Base-by-base conservation (phyloP, 139 green algal genomes). In the Chlorella sp. region DNA sequence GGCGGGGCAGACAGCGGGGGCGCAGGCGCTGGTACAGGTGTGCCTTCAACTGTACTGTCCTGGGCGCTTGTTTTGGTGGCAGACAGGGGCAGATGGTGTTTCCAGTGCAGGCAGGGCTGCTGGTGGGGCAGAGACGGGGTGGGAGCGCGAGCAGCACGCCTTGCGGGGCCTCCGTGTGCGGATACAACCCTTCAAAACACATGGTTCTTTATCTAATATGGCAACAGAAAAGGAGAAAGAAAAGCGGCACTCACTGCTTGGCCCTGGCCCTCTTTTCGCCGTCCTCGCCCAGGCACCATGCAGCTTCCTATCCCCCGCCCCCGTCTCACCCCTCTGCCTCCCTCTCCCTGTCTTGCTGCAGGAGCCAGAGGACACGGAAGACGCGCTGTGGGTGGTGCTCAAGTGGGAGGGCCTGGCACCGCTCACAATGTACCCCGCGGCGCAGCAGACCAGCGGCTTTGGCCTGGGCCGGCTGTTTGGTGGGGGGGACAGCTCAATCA, bases 321-420 rank as follows among this genome's bases (percentile, higher is more conserved):
- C 61, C 83, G 15, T 34, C 24, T 2, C 22, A 57, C 3, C 7
- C 66, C 14, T 7, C 75, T 83, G 39, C 22, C 22, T 7, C 39
- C 16, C 78, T 64, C 39, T 22, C 14, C 11, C 12, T 26, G n/a
- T 36, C 39, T 83, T 37, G 16, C 80, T 16, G 21, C 32, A 36
- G 68, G 19, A 64, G 18, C 39, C 64, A 16, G 83, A 60, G 1
- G 39, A 81, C 28, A 66, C 84, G 1, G 87, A 86, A 39, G 91
- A 94, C 66, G 92, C 92, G 48, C 32, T 97, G 12, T 97, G 95
- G 95, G 91, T 98, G 86, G 96, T 98, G 48, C 95, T 96, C 89
- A 95, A 94, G 76, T 96, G 91, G 91, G 94, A 97, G 87, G 88
- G 87, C 0, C 71, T 97, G 83, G 90, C 93, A 75, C 96, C 96